A percentile compares a stretch with the other conserved stretches of the same genome.
Evolutionary conservation across 2,329 filamentous ascomycete species (phyloP).

Genomic region (Xylariaceae sp.): DNA sequence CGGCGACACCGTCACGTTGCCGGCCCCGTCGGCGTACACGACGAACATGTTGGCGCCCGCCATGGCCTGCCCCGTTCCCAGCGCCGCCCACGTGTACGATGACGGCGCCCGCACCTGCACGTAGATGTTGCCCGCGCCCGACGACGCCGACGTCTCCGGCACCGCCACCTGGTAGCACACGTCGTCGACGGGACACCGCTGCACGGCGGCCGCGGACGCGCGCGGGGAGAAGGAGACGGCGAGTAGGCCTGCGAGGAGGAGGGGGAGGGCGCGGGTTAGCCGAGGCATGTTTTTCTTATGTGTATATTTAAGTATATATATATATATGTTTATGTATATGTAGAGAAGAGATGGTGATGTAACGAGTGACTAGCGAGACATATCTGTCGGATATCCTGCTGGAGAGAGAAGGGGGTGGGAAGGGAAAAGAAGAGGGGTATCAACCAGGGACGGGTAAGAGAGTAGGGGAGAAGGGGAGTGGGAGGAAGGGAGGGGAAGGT

Average conservation of each 20-base stretch:
- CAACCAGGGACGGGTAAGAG: no score
- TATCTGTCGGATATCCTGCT: neutral
- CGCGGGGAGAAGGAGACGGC: slow-evolving; percentile 20
- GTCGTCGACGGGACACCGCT: slow-evolving; percentile 46
- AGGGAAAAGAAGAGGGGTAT: no score
- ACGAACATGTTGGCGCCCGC: slow-evolving; percentile 62
- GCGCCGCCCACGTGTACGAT: slow-evolving; percentile 57
- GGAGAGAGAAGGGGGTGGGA: neutral
- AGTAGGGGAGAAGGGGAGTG: no score
- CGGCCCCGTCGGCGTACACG: slow-evolving; percentile 59
- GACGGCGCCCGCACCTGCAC: slow-evolving; percentile 61
- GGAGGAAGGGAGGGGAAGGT: no score
- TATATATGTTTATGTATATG: neutral
- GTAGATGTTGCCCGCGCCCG: slow-evolving; percentile 59
- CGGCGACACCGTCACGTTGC: slow-evolving; percentile 65
- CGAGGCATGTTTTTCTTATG: no score
- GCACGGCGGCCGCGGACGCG: slow-evolving; percentile 34
- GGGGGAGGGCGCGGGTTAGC: slow-evolving; percentile 3
- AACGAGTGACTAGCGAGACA: neutral
- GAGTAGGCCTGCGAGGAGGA: neutral
- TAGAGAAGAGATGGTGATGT: neutral
- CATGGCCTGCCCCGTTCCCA: slow-evolving; percentile 62
- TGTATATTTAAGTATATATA: no score
- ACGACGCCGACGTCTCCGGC: slow-evolving; percentile 50
- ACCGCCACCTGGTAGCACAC: slow-evolving; percentile 61